These are phyloP conservation scores for Veloboletus limbatus DNA, from an alignment of 1,284 basidiomycete genomes.

Conservation along the genomic window DNA sequence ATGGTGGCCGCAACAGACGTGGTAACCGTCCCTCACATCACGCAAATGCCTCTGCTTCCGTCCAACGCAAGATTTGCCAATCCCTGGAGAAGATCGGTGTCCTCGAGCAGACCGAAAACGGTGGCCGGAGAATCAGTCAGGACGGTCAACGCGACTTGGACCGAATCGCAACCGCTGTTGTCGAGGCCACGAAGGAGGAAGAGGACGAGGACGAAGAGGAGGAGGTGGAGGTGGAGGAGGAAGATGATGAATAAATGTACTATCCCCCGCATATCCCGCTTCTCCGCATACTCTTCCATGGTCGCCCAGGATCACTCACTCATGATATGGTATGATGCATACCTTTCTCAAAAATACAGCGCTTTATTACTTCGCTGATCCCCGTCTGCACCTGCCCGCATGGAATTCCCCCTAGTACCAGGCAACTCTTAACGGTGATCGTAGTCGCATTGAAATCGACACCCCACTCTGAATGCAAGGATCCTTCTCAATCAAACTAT, in stretches of 20 bases:
- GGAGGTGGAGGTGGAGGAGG: slow-evolving; percentile 77
- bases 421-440: too few relatives aligned
- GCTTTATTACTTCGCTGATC: slow-evolving; percentile 14
- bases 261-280: slow-evolving; percentile 29
- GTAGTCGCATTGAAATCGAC: too few relatives aligned
- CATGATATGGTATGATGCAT: slow-evolving; percentile 44
- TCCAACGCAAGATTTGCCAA: slow-evolving; percentile 92
- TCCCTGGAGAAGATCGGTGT: slow-evolving; percentile 99
- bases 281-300: slow-evolving; percentile 23
- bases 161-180: slow-evolving; percentile 96
- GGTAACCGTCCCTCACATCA: slow-evolving; percentile 97
- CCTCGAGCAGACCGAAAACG: slow-evolving; percentile 90
- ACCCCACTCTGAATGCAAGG: neutral
- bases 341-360: slow-evolving; percentile 36
- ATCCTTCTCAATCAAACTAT: neutral
- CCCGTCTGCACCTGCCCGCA: too few relatives aligned
- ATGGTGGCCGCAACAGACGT: slow-evolving; percentile 94
- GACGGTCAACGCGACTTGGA: slow-evolving; percentile 98
- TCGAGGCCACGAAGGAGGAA: slow-evolving; percentile 83
- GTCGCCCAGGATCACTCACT: slow-evolving; percentile 32
- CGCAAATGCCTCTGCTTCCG: slow-evolving; percentile 80
- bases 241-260: slow-evolving; percentile 46
- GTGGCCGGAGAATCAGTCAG: slow-evolving; percentile 94
- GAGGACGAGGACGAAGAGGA: slow-evolving; percentile 88
- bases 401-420: too few relatives aligned